Base-by-base conservation (phyloP, 148 eudicot genomes). In the Heliosperma pusillum region DNA sequence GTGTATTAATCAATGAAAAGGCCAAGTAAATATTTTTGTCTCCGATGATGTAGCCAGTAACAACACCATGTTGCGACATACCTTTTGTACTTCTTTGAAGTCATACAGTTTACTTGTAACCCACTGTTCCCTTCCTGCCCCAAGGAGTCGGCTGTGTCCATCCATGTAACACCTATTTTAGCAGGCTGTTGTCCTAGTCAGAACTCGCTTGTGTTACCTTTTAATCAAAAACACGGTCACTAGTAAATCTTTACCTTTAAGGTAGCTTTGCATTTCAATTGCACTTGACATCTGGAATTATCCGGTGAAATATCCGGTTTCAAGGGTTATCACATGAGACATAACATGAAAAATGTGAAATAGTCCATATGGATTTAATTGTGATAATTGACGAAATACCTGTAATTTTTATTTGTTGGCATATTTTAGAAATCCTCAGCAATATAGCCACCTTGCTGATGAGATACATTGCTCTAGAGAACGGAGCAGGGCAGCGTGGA, bases 391-490 rank as follows among this genome's bases (percentile, higher is more conserved):
- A 52, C 29, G 20, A 10, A 47, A 53, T 40, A 13, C 52, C 27
- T 45, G 15, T 29, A 10, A 17, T 44, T 44, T 59, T 7, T 55
- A 10, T 21, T 69, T 69, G 22, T 30, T 30, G 59, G 27, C 15
- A 8, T 10, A 2, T 66, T 60, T 63, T 47, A 86, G 95, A 76
- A 71, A 78, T 70, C 85, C 33, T 11, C 72, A 53, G 76, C 85
- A 86, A 76, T 80, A 75, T 61, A 78, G 71, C 20, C 74, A 81
- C 16, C 85, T 72, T 66, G 66, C 63, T 61, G 84, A 76, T 78
- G 97, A 91, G 82, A 75, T 93, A 73, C 98, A 93, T 86, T 93
- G 98, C 79, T 91, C 98, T 52, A 86, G 98, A 80, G 91, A 88
- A 77, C 87, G 97, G 83, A 93, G 98, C 78, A 85, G 93, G 74